Evolutionary conservation across 75 land plant genomes (phyloP), one percentile per base, ranked within the genome.

Genomic region (Cupressus sempervirens): DNA sequence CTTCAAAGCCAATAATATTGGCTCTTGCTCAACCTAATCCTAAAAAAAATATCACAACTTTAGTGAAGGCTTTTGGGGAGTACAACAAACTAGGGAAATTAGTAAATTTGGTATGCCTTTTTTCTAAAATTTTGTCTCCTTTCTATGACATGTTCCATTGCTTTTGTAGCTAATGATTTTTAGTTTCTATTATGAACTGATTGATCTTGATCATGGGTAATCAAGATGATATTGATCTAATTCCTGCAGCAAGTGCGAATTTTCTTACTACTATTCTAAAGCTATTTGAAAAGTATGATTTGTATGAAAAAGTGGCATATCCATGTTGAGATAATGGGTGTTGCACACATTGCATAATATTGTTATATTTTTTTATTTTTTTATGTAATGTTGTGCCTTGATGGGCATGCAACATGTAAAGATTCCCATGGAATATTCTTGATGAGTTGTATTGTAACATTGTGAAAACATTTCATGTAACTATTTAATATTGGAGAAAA

Each of bases 201-300:
- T 89, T 94, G 98, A 93, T 93, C 75, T 88, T 96, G 52, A 89
- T 96, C 54, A 96, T 96, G 98, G 98, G 98, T 1, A 96, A 96
- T 62, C 91, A 97, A 48, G 97, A 96, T 30, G 90, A 84, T 50
- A 93, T 96, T 82, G 98, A 96, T 89, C 95, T 92, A 74, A 94
- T 95, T 97, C 88, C 98, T 80, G 85, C 87, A 83, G 93, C 92
- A 86, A 95, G 81, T 92, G 87, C 95, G 34, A 82, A 90, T 86
- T 94, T 94, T 48, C 91, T 96, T 53, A 92, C 93, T 4, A 89
- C 95, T 81, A 84, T 95, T 5, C 87, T 96, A 10, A 96, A 94
- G 87, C 83, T 96, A 34, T 94, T 96, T 86, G 98, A 96, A 86
- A 96, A 93, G 86, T 93, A 93, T 88, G 94, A 96, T 88, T 86